Conservation (phyloP, 208 protist species). For the Trypanosoma lewisi region DNA sequence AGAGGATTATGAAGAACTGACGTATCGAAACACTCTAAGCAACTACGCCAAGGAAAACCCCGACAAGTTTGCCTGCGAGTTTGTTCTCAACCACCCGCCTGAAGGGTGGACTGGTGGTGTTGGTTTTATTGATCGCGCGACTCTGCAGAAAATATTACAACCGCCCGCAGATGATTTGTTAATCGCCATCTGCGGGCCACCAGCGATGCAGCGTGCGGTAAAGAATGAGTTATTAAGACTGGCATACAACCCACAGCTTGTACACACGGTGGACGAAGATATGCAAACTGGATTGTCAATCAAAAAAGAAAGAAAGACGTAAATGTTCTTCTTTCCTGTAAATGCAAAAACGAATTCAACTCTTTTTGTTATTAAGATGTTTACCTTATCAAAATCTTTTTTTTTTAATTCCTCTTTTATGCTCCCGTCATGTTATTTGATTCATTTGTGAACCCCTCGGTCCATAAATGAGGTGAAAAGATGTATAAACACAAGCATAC, state of each 20-base stretch:
- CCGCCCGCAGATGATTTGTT: conserved; percentile 59
- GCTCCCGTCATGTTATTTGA: no score
- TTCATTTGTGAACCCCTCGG: no score
- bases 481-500: no score
- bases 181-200: conserved; percentile 78
- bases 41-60: conserved; percentile 37
- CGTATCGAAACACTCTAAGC: conserved; percentile 45
- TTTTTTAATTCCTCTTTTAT: no score
- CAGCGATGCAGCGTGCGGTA: conserved; percentile 71
- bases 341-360: no score
- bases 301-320: background rate
- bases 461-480: no score
- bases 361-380: no score
- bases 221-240: conserved; percentile 41
- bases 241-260: conserved; percentile 54
- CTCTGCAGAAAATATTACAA: conserved; percentile 43
- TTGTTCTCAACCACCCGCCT: conserved; percentile 56
- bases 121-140: conserved; percentile 42
- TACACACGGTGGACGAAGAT: conserved; percentile 65
- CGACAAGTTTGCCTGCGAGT: conserved; percentile 42
- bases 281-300: background rate
- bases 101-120: conserved; percentile 65
- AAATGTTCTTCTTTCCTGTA: background rate
- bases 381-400: no score
- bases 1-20: conserved; percentile 51